phyloP scores from a whole-genome alignment of 164 flowering plant genomes.

The Kalanchoe fedtschenkoi region DNA sequence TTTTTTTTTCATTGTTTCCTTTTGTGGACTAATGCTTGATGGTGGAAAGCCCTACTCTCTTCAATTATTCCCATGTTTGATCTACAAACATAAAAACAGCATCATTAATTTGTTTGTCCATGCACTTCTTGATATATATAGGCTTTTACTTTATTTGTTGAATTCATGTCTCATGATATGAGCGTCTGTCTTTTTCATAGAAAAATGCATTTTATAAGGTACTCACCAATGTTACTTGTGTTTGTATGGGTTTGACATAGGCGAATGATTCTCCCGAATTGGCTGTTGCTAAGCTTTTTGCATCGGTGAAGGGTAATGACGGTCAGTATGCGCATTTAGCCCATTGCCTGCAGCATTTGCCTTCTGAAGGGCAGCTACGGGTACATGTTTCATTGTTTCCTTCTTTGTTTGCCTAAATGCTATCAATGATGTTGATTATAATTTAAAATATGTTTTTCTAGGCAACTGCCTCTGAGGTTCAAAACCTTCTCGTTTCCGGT shows the following conservation, averaged over 20 bases:
- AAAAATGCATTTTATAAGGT: neutral
- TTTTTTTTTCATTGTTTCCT: too few relatives aligned
- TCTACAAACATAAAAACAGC: too few relatives aligned
- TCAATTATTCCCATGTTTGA: too few relatives aligned
- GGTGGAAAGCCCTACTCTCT: too few relatives aligned
- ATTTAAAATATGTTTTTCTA: constrained; percentile 14
- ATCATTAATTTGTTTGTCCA: too few relatives aligned
- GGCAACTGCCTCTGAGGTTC: constrained; percentile 90
- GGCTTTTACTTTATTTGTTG: neutral
- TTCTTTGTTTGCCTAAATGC: neutral
- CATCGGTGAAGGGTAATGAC: constrained; percentile 51
- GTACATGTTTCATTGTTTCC: constrained; percentile 21
- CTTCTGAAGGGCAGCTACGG: constrained; percentile 72
- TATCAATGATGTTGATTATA: neutral
- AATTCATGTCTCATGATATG: neutral
- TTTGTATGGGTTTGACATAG: constrained; percentile 22
- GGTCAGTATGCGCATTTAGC: constrained; percentile 36
- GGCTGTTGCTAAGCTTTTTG: constrained; percentile 83
- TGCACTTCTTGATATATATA: neutral
- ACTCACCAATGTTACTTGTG: neutral
- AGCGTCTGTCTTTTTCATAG: neutral
- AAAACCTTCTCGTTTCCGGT: constrained; percentile 89
- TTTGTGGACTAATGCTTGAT: too few relatives aligned
- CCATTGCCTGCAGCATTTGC: constrained; percentile 63
- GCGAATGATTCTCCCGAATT: constrained; percentile 71